Evolutionary conservation across 2,329 filamentous ascomycete genomes (phyloP).

Genomic region (Alternaria dauci): DNA sequence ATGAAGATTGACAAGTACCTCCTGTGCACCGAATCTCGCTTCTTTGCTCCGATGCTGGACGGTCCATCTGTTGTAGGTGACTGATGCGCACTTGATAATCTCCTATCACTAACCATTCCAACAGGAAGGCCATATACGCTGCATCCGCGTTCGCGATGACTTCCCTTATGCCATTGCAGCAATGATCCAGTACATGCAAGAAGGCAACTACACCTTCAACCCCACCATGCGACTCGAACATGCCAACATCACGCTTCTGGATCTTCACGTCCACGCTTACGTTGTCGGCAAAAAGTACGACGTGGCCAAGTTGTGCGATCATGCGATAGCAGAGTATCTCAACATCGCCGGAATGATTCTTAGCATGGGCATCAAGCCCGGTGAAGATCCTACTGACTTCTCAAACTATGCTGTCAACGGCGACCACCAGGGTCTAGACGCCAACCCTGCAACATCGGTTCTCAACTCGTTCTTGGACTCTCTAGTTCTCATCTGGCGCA

Average conservation of each 20-base stretch:
- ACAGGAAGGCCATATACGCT: conserved; percentile 13
- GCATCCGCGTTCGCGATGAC: conserved; percentile 32
- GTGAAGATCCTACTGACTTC: background rate
- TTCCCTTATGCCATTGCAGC: conserved; percentile 30
- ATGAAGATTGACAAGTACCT: conserved; percentile 26
- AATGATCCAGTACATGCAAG: conserved; percentile 32
- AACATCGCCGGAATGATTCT: conserved; percentile 19
- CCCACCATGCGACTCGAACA: conserved; percentile 9
- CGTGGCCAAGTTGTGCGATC: conserved; percentile 18
- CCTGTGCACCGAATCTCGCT: conserved; percentile 24
- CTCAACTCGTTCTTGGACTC: conserved; percentile 31
- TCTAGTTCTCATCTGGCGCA: conserved; percentile 33
- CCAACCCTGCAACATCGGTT: background rate
- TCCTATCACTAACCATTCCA: background rate
- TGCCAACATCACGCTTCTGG: conserved; percentile 31
- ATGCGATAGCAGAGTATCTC: conserved; percentile 25
- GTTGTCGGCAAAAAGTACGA: conserved; percentile 32
- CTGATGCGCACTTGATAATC: background rate
- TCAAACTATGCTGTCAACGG: background rate
- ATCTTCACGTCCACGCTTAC: conserved; percentile 40
- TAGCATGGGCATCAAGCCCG: conserved; percentile 1
- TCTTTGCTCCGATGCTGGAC: conserved; percentile 26
- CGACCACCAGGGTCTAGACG: background rate
- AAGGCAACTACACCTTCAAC: conserved; percentile 29
- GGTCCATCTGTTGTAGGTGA: conserved; percentile 18